A percentile compares a stretch with the other conserved stretches of the same genome.
Evolutionary conservation across 345 rosid genomes (phyloP).

Genomic region (Boechera divaricarpa): DNA sequence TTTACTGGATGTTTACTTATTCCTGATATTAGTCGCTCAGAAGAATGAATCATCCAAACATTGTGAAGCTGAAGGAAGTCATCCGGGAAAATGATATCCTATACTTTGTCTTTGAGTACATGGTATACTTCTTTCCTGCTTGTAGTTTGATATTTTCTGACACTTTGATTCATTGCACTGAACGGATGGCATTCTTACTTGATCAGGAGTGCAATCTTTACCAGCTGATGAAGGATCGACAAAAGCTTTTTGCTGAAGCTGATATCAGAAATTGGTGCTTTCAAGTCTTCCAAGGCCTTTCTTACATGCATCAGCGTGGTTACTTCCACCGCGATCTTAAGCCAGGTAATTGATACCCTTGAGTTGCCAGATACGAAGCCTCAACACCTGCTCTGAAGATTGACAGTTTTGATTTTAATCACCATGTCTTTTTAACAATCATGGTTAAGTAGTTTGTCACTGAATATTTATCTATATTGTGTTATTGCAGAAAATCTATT

Average conservation of each 20-base stretch:
- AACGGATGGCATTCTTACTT: conserved; percentile 30
- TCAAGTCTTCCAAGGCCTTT: conserved; percentile 96
- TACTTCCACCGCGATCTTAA: conserved; percentile 98
- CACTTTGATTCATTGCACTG: conserved; percentile 1
- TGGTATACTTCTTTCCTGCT: conserved; percentile 59
- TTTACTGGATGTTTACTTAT: conserved; percentile 14
- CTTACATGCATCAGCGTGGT: conserved; percentile 93
- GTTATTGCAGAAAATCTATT: conserved; percentile 74
- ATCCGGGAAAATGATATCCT: conserved; percentile 87
- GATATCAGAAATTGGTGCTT: conserved; percentile 92
- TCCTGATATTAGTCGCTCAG: conserved; percentile 63
- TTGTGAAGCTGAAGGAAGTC: conserved; percentile 95
- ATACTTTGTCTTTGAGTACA: conserved; percentile 92
- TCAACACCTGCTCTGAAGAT: not conserved
- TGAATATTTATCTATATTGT: conserved; percentile 14
- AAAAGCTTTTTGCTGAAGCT: conserved; percentile 73
- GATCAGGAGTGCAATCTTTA: conserved; percentile 89
- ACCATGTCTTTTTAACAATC: not conserved
- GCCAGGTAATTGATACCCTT: conserved; percentile 70
- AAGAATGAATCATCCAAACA: conserved; percentile 92
- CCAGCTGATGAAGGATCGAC: conserved; percentile 90
- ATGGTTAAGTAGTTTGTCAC: conserved; percentile 7
- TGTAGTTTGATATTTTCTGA: conserved; percentile 12
- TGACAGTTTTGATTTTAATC: not conserved
- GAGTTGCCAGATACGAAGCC: conserved; percentile 9